A percentile compares a stretch with the other conserved stretches of the same genome.
These are phyloP conservation scores for Mucuna pruriens DNA, from an alignment of 306 rosid species.

Conservation along the genomic window DNA sequence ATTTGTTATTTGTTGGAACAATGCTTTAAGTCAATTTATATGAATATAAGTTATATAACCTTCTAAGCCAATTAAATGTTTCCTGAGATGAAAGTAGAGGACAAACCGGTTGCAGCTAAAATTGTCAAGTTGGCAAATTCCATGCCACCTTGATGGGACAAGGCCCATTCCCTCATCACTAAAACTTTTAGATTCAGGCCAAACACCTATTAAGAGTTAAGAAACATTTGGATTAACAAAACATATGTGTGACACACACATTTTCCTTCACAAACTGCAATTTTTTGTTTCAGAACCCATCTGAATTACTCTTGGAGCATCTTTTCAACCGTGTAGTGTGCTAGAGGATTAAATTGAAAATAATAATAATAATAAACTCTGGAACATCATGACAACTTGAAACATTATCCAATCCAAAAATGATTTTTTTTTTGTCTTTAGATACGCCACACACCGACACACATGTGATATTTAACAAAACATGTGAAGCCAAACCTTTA, in stretches of 20 bases:
- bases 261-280: background rate
- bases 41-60: background rate
- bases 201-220: slow-evolving; percentile 54
- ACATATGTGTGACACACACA: background rate
- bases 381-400: background rate
- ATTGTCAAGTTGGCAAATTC: slow-evolving; percentile 52
- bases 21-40: background rate
- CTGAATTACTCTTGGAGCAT: background rate
- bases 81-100: background rate
- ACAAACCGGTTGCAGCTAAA: slow-evolving; percentile 63
- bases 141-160: slow-evolving; percentile 62
- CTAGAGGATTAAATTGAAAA: background rate
- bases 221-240: background rate
- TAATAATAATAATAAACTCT: background rate
- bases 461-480: background rate
- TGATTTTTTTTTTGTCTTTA: background rate
- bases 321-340: background rate
- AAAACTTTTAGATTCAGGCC: slow-evolving; percentile 79
- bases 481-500: background rate
- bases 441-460: background rate
- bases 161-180: slow-evolving; percentile 63
- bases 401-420: background rate
- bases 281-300: background rate
- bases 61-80: background rate
- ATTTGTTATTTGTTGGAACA: too few relatives aligned